phyloP scores from a whole-genome alignment of 345 rosid species.

The Moringa oleifera region DNA sequence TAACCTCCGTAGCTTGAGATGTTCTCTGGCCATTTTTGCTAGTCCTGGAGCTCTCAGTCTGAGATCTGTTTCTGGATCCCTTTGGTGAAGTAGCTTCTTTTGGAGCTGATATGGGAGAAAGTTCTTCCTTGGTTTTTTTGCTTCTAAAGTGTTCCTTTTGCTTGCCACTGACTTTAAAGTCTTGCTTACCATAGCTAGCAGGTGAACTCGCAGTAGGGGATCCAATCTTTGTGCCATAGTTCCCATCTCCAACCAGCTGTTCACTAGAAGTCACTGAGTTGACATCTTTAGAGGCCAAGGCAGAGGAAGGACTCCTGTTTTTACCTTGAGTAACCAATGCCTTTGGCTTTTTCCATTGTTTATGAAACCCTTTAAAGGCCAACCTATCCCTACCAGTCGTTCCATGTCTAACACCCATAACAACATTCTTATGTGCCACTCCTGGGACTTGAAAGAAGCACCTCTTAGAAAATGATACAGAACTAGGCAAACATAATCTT shows the following conservation, averaged over 20 bases:
- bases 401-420: slow-evolving; percentile 15
- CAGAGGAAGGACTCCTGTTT: slow-evolving; percentile 6
- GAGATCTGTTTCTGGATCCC: slow-evolving; percentile 24
- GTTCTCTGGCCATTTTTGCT: slow-evolving; percentile 20
- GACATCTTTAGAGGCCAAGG: slow-evolving; percentile 7
- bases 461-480: slow-evolving; percentile 21
- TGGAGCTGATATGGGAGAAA: slow-evolving; percentile 21
- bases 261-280: slow-evolving; percentile 23
- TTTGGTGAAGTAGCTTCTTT: slow-evolving; percentile 18
- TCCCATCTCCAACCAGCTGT: slow-evolving; percentile 22
- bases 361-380: slow-evolving; percentile 19
- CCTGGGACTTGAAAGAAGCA: slow-evolving; percentile 34
- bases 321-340: slow-evolving; percentile 24
- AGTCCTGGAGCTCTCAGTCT: slow-evolving; percentile 20
- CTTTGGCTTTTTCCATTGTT: slow-evolving; percentile 33
- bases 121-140: slow-evolving; percentile 32
- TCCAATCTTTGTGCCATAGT: slow-evolving; percentile 15
- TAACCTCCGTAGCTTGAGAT: slow-evolving; percentile 33
- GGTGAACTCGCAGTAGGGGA: slow-evolving; percentile 25
- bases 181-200: slow-evolving; percentile 17
- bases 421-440: slow-evolving; percentile 15
- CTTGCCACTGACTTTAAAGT: slow-evolving; percentile 26
- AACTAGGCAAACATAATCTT: slow-evolving; percentile 15
- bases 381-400: slow-evolving; percentile 13
- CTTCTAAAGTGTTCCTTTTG: slow-evolving; percentile 35